A percentile compares a stretch with the other conserved stretches of the same genome.
Evolutionary conservation across 2,329 filamentous ascomycete genomes (phyloP).

Genomic region (Aspergillus brunneoviolaceus): DNA sequence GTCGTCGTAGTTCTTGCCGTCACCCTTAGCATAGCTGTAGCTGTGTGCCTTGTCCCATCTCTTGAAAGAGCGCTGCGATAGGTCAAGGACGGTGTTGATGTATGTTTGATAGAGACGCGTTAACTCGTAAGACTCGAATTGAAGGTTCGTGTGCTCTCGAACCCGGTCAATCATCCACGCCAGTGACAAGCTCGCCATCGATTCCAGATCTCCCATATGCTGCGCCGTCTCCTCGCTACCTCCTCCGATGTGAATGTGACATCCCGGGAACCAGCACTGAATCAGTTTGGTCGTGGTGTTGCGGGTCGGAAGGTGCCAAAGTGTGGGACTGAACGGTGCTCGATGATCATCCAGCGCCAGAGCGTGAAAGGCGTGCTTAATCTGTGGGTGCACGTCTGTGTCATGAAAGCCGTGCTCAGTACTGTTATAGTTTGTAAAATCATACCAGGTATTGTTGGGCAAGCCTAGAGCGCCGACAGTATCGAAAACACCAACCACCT

Average conservation of each 20-base stretch:
- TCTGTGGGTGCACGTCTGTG: constrained; percentile 24
- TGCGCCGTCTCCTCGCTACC: constrained; percentile 37
- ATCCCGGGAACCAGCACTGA: constrained; percentile 59
- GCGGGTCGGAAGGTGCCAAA: constrained; percentile 50
- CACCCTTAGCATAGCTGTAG: neutral
- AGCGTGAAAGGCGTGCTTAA: constrained; percentile 42
- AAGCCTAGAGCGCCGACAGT: constrained; percentile 35
- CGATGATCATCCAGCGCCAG: constrained; percentile 41
- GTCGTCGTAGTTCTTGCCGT: neutral
- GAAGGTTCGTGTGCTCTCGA: constrained; percentile 9
- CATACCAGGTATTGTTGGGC: constrained; percentile 20
- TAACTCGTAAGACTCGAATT: neutral
- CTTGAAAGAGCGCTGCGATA: neutral
- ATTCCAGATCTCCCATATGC: constrained; percentile 24
- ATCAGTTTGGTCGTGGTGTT: constrained; percentile 36
- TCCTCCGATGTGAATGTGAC: constrained; percentile 54
- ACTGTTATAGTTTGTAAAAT: neutral
- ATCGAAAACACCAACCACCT: constrained; percentile 37
- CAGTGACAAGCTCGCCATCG: constrained; percentile 25
- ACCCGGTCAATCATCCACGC: constrained; percentile 27
- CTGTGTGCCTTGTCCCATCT: neutral
- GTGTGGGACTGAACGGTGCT: constrained; percentile 50
- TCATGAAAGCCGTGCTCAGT: neutral
- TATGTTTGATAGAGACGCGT: neutral
- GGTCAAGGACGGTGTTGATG: neutral